Conservation (phyloP, 2,329 filamentous ascomycete species). For the Xenoacremonium recifei region DNA sequence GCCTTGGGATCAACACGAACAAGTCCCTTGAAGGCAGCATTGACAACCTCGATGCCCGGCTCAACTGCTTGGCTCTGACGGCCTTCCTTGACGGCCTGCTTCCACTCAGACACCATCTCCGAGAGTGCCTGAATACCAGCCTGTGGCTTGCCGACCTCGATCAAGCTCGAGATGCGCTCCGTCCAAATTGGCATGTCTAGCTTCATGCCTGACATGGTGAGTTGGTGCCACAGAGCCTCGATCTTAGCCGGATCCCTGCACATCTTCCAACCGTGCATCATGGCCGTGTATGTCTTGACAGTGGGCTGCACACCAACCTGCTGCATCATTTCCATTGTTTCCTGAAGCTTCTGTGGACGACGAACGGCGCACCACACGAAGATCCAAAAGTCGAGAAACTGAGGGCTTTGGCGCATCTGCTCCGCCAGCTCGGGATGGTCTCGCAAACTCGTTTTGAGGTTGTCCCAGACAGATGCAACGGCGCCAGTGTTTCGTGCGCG, state of each 20-base stretch:
- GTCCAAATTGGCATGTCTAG: constrained; percentile 71
- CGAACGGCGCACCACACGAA: constrained; percentile 39
- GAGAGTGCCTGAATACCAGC: constrained; percentile 62
- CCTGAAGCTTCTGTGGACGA: constrained; percentile 27
- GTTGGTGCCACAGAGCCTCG: constrained; percentile 64
- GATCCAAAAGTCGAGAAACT: constrained; percentile 40
- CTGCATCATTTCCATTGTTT: constrained; percentile 43
- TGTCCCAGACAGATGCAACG: constrained; percentile 32
- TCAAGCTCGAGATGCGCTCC: constrained; percentile 64
- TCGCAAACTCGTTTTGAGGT: constrained; percentile 25
- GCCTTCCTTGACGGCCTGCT: constrained; percentile 31
- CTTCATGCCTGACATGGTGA: constrained; percentile 54
- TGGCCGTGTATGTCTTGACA: constrained; percentile 66
- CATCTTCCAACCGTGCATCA: constrained; percentile 69
- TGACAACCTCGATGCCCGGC: constrained; percentile 65
- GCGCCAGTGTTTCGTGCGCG: constrained; percentile 27
- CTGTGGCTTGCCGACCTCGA: constrained; percentile 52
- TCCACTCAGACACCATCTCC: constrained; percentile 65
- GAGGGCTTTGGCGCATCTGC: constrained; percentile 31
- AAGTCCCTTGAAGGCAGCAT: constrained; percentile 66
- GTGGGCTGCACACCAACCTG: constrained; percentile 55
- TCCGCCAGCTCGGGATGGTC: constrained; percentile 21
- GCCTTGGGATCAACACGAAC: constrained; percentile 48
- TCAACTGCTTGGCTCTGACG: constrained; percentile 40
- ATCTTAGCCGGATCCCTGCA: constrained; percentile 59